Evolutionary conservation across 2,329 filamentous ascomycete genomes (phyloP).

Genomic region (Herpotrichia juniperi): DNA sequence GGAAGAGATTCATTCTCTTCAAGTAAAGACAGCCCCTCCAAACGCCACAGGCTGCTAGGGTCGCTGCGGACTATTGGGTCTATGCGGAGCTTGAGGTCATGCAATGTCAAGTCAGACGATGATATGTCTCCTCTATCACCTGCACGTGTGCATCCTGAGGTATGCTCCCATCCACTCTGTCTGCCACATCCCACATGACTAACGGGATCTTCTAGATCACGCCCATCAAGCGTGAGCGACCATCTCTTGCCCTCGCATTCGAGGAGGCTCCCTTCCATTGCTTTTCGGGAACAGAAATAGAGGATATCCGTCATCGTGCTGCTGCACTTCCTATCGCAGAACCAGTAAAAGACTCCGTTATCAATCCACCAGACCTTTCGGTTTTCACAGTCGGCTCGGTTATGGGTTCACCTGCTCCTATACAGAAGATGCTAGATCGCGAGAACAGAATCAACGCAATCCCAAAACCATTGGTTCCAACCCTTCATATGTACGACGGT

Average conservation of each 20-base stretch:
- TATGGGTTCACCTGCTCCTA: constrained; percentile 33
- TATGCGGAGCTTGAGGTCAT: constrained; percentile 27
- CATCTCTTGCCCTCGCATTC: constrained; percentile 34
- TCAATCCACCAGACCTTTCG: neutral
- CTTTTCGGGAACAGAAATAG: constrained; percentile 22
- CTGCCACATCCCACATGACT: neutral
- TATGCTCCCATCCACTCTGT: constrained; percentile 1
- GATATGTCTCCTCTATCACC: neutral
- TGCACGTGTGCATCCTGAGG: no score
- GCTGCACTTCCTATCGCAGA: constrained; percentile 36
- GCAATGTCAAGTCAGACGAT: constrained; percentile 20
- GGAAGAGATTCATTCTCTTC: constrained; percentile 18
- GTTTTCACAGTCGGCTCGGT: constrained; percentile 30
- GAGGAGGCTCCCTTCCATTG: constrained; percentile 26
- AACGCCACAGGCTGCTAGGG: constrained; percentile 31
- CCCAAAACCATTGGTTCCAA: no score
- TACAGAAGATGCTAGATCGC: constrained; percentile 26
- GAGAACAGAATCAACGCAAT: constrained; percentile 18
- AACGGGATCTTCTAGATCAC: neutral
- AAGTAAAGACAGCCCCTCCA: constrained; percentile 30
- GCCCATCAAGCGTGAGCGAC: constrained; percentile 6
- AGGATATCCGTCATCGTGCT: constrained; percentile 31
- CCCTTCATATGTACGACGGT: neutral
- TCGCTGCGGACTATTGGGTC: constrained; percentile 36
- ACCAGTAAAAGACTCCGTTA: neutral